These are phyloP conservation scores for Ziziphus jujuba DNA, from an alignment of 306 rosid genomes.

Conservation along the genomic window DNA sequence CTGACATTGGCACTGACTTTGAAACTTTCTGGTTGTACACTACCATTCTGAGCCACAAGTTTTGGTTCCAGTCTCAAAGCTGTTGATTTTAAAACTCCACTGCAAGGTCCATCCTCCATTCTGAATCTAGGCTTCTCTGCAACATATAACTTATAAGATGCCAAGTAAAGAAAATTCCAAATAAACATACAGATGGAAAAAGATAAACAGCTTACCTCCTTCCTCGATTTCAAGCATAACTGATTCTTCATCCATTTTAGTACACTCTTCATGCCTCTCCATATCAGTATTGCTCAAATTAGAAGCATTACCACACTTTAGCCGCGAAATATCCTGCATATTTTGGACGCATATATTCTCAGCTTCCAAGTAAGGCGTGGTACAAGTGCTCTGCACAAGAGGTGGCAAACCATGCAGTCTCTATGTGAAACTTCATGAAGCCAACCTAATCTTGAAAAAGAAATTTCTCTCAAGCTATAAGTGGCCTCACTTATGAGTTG, in stretches of 20 bases:
- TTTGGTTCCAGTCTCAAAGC: conserved; percentile 35
- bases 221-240: conserved; percentile 31
- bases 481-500: conserved; percentile 30
- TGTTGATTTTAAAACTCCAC: conserved; percentile 30
- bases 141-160: conserved; percentile 28
- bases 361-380: conserved; percentile 47
- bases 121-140: conserved; percentile 47
- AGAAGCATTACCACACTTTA: conserved; percentile 36
- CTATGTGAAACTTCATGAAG: conserved; percentile 36
- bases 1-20: conserved; percentile 29
- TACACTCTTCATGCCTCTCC: conserved; percentile 32
- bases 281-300: conserved; percentile 34
- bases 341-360: conserved; percentile 46
- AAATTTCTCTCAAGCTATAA: conserved; percentile 24
- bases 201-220: conserved; percentile 34
- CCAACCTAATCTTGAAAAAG: conserved; percentile 27
- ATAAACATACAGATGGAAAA: not conserved
- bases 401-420: conserved; percentile 40
- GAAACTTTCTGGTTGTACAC: conserved; percentile 28
- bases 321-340: conserved; percentile 45
- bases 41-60: conserved; percentile 27
- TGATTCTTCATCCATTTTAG: conserved; percentile 32
- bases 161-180: not conserved
- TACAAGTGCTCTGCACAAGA: conserved; percentile 63
- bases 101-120: conserved; percentile 36